Percentiles rank a stretch among this genome's conserved stretches.
phyloP scores from a whole-genome alignment of 1,284 basidiomycete genomes.

The Papiliotrema laurentii region DNA sequence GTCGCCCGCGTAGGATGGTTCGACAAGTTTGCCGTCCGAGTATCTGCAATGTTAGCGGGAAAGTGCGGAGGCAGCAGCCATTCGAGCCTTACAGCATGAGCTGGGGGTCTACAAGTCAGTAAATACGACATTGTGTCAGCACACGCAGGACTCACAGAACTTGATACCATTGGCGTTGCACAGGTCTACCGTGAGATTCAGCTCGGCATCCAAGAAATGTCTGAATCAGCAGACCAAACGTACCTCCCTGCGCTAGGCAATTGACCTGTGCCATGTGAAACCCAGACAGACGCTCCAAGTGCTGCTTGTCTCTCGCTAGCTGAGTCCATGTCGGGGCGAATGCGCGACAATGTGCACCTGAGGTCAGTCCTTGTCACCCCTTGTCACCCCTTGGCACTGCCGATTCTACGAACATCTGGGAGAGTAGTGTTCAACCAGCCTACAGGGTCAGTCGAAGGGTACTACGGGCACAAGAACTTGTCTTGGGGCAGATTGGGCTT shows the following conservation, averaged over 20 bases:
- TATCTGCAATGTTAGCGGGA: slow-evolving; percentile 26
- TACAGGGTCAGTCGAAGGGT: slow-evolving; percentile 13
- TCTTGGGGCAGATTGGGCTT: not conserved
- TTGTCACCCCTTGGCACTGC: not conserved
- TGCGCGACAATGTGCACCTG: slow-evolving; percentile 45
- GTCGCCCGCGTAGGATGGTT: slow-evolving; percentile 56
- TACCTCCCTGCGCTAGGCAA: slow-evolving; percentile 76
- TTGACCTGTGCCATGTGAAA: slow-evolving; percentile 80
- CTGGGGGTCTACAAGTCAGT: slow-evolving; percentile 57
- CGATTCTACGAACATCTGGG: slow-evolving; percentile 38
- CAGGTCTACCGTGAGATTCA: slow-evolving; percentile 57
- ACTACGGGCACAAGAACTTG: slow-evolving; percentile 14
- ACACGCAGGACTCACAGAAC: slow-evolving; percentile 51
- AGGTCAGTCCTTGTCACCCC: slow-evolving; percentile 1
- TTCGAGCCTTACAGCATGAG: slow-evolving; percentile 59
- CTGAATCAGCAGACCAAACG: slow-evolving; percentile 31
- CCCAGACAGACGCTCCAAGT: slow-evolving; percentile 53
- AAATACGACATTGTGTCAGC: too few species aligned
- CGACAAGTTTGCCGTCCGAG: slow-evolving; percentile 59
- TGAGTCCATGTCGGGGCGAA: slow-evolving; percentile 74
- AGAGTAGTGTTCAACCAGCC: slow-evolving; percentile 49
- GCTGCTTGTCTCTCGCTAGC: slow-evolving; percentile 58
- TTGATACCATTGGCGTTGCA: slow-evolving; percentile 65
- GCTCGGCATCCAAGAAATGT: not conserved
- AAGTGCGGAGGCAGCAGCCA: too few species aligned